Base-by-base conservation (phyloP, 352 stramenopile species). In the Phytophthora tentaculata region DNA sequence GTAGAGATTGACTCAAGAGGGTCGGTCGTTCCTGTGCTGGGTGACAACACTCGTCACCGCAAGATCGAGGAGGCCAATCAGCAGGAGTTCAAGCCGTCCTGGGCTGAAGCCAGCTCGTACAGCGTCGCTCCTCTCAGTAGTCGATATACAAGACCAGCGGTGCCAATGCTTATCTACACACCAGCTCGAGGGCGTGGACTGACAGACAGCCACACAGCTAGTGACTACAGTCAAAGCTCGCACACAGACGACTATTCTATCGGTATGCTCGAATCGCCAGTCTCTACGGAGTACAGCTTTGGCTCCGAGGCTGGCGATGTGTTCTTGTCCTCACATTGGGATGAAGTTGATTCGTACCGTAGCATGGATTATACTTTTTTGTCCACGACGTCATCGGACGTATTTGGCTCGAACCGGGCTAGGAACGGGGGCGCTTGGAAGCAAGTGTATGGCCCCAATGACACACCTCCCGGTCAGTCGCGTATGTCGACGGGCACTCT, bases 171-270 rank as follows among this genome's bases (percentile, higher is more conserved):
- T 19, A 75, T 75, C 56, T 75, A 75, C 57, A 20, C 52, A 2
- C 56, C 71, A 50, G 43, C 62, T 52, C 61, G 47, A 50, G 56
- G 29, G 17, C 67, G 28, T 43, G 52, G 32, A 16, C 29, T 68
- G 3, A 61, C 51, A 19, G 58, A 69, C 20, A 73, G 44, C 26
- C 56, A 61, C 6, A 12, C 48, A 22, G 28, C 53, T 37, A 78
- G 71, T 53, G 66, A 78, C 20, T 57, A 62, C 49, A 61, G 54
- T 44, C 39, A 61, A 24, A 75, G 67, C 44, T 75, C 61, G 1
- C 54, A 78, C 26, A 67, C 71, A 5, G 71, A 78, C 23, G 62
- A 78, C 57, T 75, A 75, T 45, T 75, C 71, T 20, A 78, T 78
- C 14, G 66, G 51, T 3, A 73, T 75, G 24, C 61, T 78, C 4